phyloP scores from a whole-genome alignment of 768 basidiomycete species.

The Termitomyces sp. region DNA sequence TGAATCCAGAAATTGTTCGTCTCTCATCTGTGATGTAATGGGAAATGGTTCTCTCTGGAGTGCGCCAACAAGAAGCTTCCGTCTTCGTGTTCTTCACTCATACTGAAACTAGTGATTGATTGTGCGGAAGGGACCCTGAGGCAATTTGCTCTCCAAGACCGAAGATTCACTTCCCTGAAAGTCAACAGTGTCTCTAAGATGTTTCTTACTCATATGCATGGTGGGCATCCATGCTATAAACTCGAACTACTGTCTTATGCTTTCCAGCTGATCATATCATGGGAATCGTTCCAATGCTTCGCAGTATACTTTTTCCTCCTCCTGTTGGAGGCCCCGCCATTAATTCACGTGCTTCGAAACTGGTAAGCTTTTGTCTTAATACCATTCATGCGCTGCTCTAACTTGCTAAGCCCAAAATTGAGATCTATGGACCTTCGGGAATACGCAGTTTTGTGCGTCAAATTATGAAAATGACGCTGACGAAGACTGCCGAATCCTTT shows the following conservation, averaged over 20 bases:
- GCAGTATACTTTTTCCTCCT: conserved; percentile 49
- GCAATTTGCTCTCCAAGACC: conserved; percentile 57
- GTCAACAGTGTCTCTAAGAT: conserved; percentile 53
- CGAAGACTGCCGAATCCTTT: conserved; percentile 54
- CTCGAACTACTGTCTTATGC: not conserved
- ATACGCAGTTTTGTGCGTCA: conserved; percentile 70
- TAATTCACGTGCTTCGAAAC: conserved; percentile 8
- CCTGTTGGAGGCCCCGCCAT: conserved; percentile 15
- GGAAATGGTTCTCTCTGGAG: conserved; percentile 62
- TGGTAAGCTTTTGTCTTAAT: conserved; percentile 10
- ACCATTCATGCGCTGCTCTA: not conserved
- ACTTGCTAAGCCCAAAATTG: conserved; percentile 40
- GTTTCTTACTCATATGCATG: conserved; percentile 85
- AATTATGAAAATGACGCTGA: conserved; percentile 62
- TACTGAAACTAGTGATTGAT: conserved; percentile 52
- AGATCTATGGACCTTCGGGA: conserved; percentile 78
- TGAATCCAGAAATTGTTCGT: conserved; percentile 69
- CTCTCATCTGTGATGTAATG: conserved; percentile 55
- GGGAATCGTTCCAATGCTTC: conserved; percentile 65
- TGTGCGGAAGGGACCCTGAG: conserved; percentile 77
- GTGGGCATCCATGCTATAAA: conserved; percentile 27
- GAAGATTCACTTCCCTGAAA: conserved; percentile 27
- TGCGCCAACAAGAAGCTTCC: conserved; percentile 24
- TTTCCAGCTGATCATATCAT: conserved; percentile 63
- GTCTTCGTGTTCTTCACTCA: not conserved